Conservation (phyloP, 495 filamentous ascomycete species). For the Aspergillus kassunensis region DNA sequence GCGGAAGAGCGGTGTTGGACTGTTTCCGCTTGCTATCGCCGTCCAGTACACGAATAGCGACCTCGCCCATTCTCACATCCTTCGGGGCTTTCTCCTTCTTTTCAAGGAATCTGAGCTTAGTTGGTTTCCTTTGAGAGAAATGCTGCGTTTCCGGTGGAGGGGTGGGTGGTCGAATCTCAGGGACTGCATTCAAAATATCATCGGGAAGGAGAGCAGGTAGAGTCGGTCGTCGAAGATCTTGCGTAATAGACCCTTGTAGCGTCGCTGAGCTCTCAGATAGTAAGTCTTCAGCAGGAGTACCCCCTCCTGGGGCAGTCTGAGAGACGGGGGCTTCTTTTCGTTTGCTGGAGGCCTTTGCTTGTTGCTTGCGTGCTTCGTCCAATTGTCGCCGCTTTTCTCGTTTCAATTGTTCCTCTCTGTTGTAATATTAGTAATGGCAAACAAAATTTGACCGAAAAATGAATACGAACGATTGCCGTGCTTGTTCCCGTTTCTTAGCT, state of each 20-base stretch:
- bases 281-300: conserved; percentile 27
- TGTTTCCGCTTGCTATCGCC: conserved; percentile 32
- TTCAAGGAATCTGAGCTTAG: conserved; percentile 50
- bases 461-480: conserved; percentile 33
- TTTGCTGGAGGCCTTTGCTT: conserved; percentile 38
- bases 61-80: conserved; percentile 49
- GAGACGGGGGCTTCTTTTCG: conserved; percentile 25
- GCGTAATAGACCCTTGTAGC: conserved; percentile 38
- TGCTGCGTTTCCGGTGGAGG: conserved; percentile 30
- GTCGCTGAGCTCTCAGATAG: conserved; percentile 40
- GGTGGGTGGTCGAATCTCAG: conserved; percentile 36
- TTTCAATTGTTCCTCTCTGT: conserved; percentile 41
- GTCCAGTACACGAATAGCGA: conserved; percentile 51
- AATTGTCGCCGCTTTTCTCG: conserved; percentile 47
- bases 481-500: conserved; percentile 38
- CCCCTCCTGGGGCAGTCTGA: not conserved
- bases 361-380: conserved; percentile 44
- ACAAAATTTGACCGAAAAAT: not conserved
- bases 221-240: conserved; percentile 33
- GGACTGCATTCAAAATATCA: conserved; percentile 48
- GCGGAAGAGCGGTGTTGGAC: conserved; percentile 38
- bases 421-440: conserved; percentile 18
- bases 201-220: conserved; percentile 51
- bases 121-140: conserved; percentile 30
- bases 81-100: conserved; percentile 48